phyloP scores from a whole-genome alignment of 208 protist species.

The Tetramitus jugosus region DNA sequence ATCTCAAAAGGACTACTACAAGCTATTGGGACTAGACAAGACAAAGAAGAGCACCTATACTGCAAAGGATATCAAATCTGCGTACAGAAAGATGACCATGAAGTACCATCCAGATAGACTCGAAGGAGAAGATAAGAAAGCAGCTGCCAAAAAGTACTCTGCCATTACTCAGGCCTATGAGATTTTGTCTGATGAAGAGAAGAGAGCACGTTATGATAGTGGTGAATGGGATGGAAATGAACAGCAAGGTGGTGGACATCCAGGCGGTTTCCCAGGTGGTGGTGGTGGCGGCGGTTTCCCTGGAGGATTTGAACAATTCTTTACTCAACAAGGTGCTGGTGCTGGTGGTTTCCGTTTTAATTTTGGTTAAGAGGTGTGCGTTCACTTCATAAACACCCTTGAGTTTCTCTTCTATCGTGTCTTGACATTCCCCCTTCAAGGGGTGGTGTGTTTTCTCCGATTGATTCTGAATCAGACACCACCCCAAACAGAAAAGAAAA shows the following conservation, averaged over 20 bases:
- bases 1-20: constrained; percentile 5
- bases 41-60: neutral
- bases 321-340: too few relatives aligned
- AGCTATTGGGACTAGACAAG: constrained; percentile 1
- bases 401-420: too few relatives aligned
- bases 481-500: too few relatives aligned
- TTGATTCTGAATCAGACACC: too few relatives aligned
- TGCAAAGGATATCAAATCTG: neutral
- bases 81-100: constrained; percentile 11
- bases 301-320: neutral
- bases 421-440: too few relatives aligned
- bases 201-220: constrained; percentile 87
- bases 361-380: too few relatives aligned
- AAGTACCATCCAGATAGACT: constrained; percentile 11
- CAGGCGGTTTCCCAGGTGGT: neutral
- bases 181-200: constrained; percentile 86
- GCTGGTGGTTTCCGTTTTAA: neutral
- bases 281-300: neutral
- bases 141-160: constrained; percentile 72
- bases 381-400: neutral
- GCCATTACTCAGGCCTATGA: constrained; percentile 93
- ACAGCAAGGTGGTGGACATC: too few relatives aligned
- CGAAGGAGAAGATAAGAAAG: constrained; percentile 38
- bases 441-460: too few relatives aligned
- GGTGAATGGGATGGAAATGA: constrained; percentile 4